Evolutionary conservation across 2,329 filamentous ascomycete genomes (phyloP).

Genomic region (Parasarocladium wereldwijsianum): DNA sequence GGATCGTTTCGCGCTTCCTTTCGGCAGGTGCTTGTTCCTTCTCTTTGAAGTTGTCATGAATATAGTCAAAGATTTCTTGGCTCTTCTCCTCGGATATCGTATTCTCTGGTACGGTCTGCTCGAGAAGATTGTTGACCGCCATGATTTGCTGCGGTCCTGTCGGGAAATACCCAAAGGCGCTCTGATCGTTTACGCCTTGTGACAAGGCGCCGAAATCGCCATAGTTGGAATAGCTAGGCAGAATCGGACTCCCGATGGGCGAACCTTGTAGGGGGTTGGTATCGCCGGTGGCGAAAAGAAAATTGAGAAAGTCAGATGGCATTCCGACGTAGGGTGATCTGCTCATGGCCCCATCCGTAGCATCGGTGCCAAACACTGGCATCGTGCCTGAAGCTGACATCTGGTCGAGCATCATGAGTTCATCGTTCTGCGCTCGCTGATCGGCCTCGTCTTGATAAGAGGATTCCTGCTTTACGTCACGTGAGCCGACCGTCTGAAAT

Average conservation of each 20-base stretch:
- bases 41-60: conserved; percentile 69
- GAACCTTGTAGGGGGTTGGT: conserved; percentile 7
- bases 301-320: conserved; percentile 76
- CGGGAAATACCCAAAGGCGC: conserved; percentile 40
- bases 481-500: conserved; percentile 18
- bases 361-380: conserved; percentile 77
- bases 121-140: conserved; percentile 75
- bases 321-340: conserved; percentile 75
- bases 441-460: conserved; percentile 28
- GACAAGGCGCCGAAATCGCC: conserved; percentile 32
- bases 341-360: conserved; percentile 60
- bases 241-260: conserved; percentile 24
- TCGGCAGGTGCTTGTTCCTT: conserved; percentile 59
- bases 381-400: conserved; percentile 54
- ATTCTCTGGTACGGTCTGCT: conserved; percentile 65
- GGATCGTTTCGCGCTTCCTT: conserved; percentile 59
- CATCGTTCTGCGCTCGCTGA: conserved; percentile 26
- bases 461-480: conserved; percentile 10
- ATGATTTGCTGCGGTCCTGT: conserved; percentile 63
- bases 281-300: conserved; percentile 50
- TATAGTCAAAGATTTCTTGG: conserved; percentile 67
- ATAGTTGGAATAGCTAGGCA: conserved; percentile 25
- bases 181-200: conserved; percentile 32
- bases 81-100: conserved; percentile 79
- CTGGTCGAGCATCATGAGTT: conserved; percentile 47